These are phyloP conservation scores for Termitomyces sp. DNA, from an alignment of 768 basidiomycete genomes.

Conservation along the genomic window DNA sequence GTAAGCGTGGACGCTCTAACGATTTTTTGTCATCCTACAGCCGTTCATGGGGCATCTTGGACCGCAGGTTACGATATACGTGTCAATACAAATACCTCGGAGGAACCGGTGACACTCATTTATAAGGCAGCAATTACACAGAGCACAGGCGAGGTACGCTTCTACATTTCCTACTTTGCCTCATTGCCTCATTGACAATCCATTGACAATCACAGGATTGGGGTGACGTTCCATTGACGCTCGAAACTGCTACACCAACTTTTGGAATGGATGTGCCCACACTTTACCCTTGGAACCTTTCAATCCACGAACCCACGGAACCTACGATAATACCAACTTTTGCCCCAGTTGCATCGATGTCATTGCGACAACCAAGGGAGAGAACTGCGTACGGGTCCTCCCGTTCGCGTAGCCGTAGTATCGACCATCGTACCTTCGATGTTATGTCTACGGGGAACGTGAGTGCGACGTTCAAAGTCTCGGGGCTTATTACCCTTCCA, in stretches of 20 bases:
- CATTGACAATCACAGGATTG: slow-evolving; percentile 28
- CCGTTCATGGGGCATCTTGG: slow-evolving; percentile 21
- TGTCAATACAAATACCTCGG: slow-evolving; percentile 31
- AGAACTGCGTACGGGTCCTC: too few relatives aligned
- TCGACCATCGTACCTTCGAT: background rate
- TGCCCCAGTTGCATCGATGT: too few relatives aligned
- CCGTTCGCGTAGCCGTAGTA: background rate
- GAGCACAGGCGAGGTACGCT: slow-evolving; percentile 36
- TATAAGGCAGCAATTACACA: slow-evolving; percentile 39
- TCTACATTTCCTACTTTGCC: background rate
- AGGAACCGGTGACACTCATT: slow-evolving; percentile 28
- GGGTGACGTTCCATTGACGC: slow-evolving; percentile 36
- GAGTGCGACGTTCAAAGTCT: slow-evolving; percentile 23
- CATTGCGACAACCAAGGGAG: too few relatives aligned
- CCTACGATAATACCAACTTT: too few relatives aligned
- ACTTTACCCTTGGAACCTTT: slow-evolving; percentile 35
- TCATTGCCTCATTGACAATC: background rate
- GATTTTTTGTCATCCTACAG: background rate
- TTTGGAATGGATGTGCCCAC: slow-evolving; percentile 34
- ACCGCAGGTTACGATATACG: slow-evolving; percentile 34
- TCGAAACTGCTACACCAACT: slow-evolving; percentile 41
- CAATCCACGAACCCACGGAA: background rate
- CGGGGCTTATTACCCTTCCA: slow-evolving; percentile 22
- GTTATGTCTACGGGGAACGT: slow-evolving; percentile 7
- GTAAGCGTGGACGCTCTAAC: too few relatives aligned